phyloP scores from a whole-genome alignment of 768 basidiomycete genomes.

The Hygrophoropsis aurantiaca region DNA sequence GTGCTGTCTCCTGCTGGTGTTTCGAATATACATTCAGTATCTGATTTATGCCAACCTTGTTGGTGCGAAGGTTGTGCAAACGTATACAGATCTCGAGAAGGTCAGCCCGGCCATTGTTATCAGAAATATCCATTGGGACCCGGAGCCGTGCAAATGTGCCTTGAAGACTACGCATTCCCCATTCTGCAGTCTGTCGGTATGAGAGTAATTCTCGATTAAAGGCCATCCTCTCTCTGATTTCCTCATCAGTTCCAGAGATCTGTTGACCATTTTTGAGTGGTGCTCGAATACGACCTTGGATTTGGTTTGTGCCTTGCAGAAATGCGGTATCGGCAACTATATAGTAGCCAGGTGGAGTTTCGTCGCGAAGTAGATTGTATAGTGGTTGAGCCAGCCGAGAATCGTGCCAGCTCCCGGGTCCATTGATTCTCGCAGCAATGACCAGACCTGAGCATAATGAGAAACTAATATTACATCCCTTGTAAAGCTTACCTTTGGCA shows the following conservation, averaged over 20 bases:
- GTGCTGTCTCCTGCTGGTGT: constrained; percentile 35
- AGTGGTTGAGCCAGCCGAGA: constrained; percentile 39
- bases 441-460: constrained; percentile 30
- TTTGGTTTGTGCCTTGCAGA: constrained; percentile 32
- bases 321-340: constrained; percentile 48
- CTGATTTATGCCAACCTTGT: constrained; percentile 41
- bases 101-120: constrained; percentile 20
- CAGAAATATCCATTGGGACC: constrained; percentile 37
- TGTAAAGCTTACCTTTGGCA: constrained; percentile 20
- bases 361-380: constrained; percentile 30
- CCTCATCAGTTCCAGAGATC: constrained; percentile 8
- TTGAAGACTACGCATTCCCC: constrained; percentile 47
- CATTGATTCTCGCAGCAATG: constrained; percentile 35
- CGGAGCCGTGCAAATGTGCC: constrained; percentile 46
- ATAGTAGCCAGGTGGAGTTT: constrained; percentile 42
- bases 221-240: constrained; percentile 19
- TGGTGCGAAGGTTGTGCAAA: constrained; percentile 34
- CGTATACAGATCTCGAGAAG: constrained; percentile 38
- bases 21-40: constrained; percentile 42
- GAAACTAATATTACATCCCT: neutral
- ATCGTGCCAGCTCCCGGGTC: constrained; percentile 52
- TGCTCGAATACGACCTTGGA: constrained; percentile 34
- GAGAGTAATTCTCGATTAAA: constrained; percentile 42
- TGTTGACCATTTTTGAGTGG: constrained; percentile 36
- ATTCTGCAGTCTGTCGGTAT: constrained; percentile 49